Evolutionary conservation across 2,329 filamentous ascomycete species (phyloP).

Genomic region (Arthrinium phaeospermum): DNA sequence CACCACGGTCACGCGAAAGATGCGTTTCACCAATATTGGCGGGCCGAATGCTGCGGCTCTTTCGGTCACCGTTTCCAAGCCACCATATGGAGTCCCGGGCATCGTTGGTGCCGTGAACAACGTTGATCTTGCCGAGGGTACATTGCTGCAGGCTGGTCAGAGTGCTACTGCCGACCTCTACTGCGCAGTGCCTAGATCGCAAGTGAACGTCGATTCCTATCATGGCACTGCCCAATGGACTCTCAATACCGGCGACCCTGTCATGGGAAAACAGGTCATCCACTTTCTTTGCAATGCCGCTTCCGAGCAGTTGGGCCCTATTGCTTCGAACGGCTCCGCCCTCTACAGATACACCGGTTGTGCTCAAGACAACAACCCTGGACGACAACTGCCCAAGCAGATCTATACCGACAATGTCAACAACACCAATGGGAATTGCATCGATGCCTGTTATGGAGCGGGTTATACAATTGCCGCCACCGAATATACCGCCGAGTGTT

Average conservation of each 20-base stretch:
- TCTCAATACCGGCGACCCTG: constrained; percentile 61
- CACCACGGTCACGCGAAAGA: constrained; percentile 50
- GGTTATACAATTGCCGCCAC: constrained; percentile 52
- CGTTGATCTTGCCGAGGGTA: constrained; percentile 64
- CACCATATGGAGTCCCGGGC: constrained; percentile 60
- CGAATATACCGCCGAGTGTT: constrained; percentile 59
- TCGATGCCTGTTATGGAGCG: constrained; percentile 45
- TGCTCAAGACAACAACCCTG: constrained; percentile 61
- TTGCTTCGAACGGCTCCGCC: constrained; percentile 49
- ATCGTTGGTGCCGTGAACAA: constrained; percentile 60
- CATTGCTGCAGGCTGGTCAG: constrained; percentile 52
- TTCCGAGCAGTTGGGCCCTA: constrained; percentile 57
- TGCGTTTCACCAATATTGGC: constrained; percentile 61
- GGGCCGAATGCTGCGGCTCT: constrained; percentile 54
- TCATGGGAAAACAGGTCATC: constrained; percentile 57
- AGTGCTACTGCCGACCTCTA: constrained; percentile 58
- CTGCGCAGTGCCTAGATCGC: constrained; percentile 61
- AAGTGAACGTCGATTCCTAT: constrained; percentile 61
- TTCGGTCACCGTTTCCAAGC: constrained; percentile 65
- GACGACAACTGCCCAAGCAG: constrained; percentile 53
- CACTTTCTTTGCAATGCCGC: constrained; percentile 58
- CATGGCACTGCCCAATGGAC: constrained; percentile 57
- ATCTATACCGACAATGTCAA: constrained; percentile 43
- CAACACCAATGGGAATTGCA: constrained; percentile 53
- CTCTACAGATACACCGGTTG: constrained; percentile 61